phyloP scores from a whole-genome alignment of 768 basidiomycete genomes.

The Gelatoporia subvermispora region DNA sequence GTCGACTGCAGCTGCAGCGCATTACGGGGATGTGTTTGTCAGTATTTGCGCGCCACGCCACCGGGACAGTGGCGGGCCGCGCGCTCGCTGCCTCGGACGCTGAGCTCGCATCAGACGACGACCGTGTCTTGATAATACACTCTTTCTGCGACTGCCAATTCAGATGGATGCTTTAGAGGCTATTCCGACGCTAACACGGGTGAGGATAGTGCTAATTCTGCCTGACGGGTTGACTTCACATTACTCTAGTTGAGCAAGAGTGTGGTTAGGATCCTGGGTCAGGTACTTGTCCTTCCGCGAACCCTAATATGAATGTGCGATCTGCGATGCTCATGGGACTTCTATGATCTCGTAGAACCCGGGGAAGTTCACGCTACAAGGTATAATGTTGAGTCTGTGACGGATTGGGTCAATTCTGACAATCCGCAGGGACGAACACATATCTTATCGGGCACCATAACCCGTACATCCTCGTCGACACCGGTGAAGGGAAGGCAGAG shows the following conservation, averaged over 20 bases:
- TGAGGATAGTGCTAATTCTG: slow-evolving; percentile 22
- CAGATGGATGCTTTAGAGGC: slow-evolving; percentile 48
- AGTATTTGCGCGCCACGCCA: slow-evolving; percentile 1
- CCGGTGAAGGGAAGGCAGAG: slow-evolving; percentile 65
- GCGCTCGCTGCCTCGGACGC: not conserved
- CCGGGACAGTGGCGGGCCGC: not conserved
- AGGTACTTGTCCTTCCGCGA: slow-evolving; percentile 38
- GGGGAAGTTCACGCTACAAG: slow-evolving; percentile 84
- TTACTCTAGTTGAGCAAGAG: slow-evolving; percentile 55
- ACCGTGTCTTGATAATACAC: not conserved
- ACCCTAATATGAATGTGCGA: not conserved
- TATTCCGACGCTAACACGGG: slow-evolving; percentile 51
- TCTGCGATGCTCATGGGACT: not conserved
- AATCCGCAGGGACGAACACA: slow-evolving; percentile 72
- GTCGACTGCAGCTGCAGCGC: slow-evolving; percentile 2
- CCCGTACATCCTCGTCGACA: slow-evolving; percentile 79
- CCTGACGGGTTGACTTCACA: not conserved
- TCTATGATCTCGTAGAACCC: slow-evolving; percentile 57
- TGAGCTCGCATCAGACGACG: too few relatives aligned
- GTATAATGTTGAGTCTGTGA: slow-evolving; percentile 31
- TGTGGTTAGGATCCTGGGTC: slow-evolving; percentile 68
- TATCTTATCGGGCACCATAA: slow-evolving; percentile 71
- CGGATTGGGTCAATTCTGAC: not conserved
- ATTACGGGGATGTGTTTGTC: not conserved
- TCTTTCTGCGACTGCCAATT: not conserved